Percentiles rank a stretch among this genome's conserved stretches.
phyloP scores from a whole-genome alignment of 305 asterid species.

The Solanum hybrid region DNA sequence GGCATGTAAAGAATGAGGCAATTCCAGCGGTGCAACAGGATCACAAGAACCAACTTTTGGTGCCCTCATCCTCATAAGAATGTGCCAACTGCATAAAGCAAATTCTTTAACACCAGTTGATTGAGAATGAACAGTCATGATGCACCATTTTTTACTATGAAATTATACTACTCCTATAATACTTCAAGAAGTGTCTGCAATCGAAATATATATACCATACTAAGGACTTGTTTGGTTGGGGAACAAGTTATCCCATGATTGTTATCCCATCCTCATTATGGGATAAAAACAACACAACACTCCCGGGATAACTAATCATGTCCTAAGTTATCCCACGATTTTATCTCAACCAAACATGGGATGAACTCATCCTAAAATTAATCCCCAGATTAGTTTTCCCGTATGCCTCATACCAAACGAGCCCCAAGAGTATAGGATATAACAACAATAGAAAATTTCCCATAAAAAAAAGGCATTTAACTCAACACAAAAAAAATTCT shows the following conservation, averaged over 20 bases:
- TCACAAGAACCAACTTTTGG: constrained; percentile 55
- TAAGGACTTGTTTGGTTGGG: background rate
- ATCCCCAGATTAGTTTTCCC: background rate
- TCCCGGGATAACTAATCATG: background rate
- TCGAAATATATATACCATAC: background rate
- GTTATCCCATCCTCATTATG: background rate
- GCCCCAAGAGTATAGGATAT: background rate
- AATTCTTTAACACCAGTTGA: background rate
- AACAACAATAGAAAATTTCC: background rate
- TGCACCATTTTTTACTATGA: background rate
- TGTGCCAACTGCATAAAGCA: constrained; percentile 61
- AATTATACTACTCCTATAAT: background rate
- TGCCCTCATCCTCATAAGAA: constrained; percentile 73
- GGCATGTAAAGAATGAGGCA: constrained; percentile 83
- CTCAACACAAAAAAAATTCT: background rate
- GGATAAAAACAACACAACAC: background rate
- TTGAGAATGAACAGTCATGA: background rate
- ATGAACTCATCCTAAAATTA: background rate
- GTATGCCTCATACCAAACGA: background rate
- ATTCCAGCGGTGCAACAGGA: constrained; percentile 76
- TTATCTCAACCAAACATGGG: background rate
- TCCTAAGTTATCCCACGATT: background rate
- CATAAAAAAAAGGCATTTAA: background rate
- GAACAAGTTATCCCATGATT: background rate
- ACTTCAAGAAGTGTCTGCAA: background rate